Percentiles rank a stretch among this genome's conserved stretches.
phyloP scores from a whole-genome alignment of 108 stramenopile species.

The Cyclotella distinguenda region DNA sequence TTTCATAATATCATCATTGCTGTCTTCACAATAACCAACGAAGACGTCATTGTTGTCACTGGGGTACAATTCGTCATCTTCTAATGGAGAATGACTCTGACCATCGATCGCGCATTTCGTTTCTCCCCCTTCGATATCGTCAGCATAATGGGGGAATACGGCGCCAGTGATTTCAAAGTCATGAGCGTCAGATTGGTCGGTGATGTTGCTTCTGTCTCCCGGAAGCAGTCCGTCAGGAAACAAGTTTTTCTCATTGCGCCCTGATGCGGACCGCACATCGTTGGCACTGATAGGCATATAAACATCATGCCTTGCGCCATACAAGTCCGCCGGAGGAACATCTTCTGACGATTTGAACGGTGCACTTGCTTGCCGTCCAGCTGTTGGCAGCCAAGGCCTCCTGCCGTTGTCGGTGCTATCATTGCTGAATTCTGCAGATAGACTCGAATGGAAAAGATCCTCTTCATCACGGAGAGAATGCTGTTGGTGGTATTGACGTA shows the following conservation, averaged over 20 bases:
- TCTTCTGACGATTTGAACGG: constrained; percentile 22
- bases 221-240: constrained; percentile 22
- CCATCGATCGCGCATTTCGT: not conserved
- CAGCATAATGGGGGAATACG: not conserved
- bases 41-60: constrained; percentile 14
- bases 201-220: not conserved
- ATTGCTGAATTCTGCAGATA: constrained; percentile 3
- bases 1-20: not conserved
- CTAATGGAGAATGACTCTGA: constrained; percentile 29
- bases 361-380: not conserved
- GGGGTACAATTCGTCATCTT: constrained; percentile 42
- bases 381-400: not conserved
- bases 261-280: not conserved
- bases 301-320: not conserved
- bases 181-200: not conserved
- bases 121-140: not conserved
- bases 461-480: constrained; percentile 9
- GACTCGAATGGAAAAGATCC: constrained; percentile 4
- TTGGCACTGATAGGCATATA: not conserved
- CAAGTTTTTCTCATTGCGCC: not conserved
- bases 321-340: constrained; percentile 6
- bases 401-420: not conserved
- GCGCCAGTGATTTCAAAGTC: not conserved
- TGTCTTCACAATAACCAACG: not conserved
- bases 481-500: constrained; percentile 10